Conservation (phyloP, 208 protist species). For the Naegleria lovaniensis region DNA sequence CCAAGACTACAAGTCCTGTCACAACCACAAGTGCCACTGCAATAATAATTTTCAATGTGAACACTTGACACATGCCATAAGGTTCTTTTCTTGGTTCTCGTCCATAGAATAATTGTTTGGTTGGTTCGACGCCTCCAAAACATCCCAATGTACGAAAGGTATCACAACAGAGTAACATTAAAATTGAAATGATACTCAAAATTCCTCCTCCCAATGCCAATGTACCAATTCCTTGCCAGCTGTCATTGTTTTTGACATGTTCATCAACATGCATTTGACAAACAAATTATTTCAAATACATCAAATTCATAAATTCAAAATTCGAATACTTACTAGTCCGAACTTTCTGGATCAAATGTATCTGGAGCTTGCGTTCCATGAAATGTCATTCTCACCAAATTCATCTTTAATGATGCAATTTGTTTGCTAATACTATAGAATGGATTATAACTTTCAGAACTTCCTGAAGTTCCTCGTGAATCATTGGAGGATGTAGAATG, state of each 20-base stretch:
- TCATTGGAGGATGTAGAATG: background rate
- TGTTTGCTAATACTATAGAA: background rate
- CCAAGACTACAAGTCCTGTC: background rate
- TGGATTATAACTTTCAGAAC: background rate
- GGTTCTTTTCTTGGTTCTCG: background rate
- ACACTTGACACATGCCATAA: background rate
- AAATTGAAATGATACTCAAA: background rate
- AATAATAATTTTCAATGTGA: background rate
- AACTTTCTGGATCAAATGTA: background rate
- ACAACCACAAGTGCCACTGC: background rate
- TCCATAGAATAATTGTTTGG: background rate
- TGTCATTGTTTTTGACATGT: too few relatives aligned
- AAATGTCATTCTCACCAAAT: background rate
- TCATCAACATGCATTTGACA: too few relatives aligned
- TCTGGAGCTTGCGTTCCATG: background rate
- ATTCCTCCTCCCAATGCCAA: background rate
- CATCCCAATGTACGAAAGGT: background rate
- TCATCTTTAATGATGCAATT: background rate
- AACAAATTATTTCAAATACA: too few relatives aligned
- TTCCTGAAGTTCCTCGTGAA: background rate
- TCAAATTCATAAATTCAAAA: too few relatives aligned
- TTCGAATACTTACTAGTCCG: background rate
- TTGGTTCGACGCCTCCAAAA: background rate
- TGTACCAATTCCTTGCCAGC: slow-evolving; percentile 11
- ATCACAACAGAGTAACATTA: background rate